Percentiles rank a stretch among this genome's conserved stretches.
phyloP scores from a whole-genome alignment of 1,284 basidiomycete genomes.

The Polyporus tsugae region DNA sequence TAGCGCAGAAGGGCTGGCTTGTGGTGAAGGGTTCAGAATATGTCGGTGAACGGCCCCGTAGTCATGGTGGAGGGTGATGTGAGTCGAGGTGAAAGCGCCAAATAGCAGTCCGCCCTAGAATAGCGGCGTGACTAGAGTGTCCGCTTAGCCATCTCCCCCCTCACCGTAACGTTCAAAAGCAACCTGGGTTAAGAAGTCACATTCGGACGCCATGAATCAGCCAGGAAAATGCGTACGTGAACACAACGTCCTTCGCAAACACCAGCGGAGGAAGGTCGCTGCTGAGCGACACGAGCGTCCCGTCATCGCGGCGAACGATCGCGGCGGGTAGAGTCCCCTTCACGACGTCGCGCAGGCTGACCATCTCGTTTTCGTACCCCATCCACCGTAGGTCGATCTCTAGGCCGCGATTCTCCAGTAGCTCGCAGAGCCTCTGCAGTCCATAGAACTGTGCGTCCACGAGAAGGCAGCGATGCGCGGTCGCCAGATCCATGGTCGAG shows the following conservation, averaged over 20 bases:
- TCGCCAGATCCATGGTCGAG: constrained; percentile 1
- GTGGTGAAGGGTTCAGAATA: not conserved
- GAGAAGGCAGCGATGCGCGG: constrained; percentile 10
- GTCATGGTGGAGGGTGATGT: not conserved
- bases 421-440: constrained; percentile 3
- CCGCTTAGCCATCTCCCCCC: not conserved
- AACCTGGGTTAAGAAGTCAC: not conserved
- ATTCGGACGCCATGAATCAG: not conserved
- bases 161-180: not conserved
- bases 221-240: not conserved
- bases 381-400: constrained; percentile 1
- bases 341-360: constrained; percentile 7
- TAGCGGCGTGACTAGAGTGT: not conserved
- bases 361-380: constrained; percentile 10
- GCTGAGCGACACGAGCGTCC: not conserved
- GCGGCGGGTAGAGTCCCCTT: not conserved
- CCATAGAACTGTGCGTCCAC: constrained; percentile 13
- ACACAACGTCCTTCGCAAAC: constrained; percentile 4
- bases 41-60: not conserved
- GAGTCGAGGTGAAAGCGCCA: not conserved
- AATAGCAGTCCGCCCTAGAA: not conserved
- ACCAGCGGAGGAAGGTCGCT: constrained; percentile 4
- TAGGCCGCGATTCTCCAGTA: not conserved
- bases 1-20: not conserved
- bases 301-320: constrained; percentile 4